These are phyloP conservation scores for Apiospora marii DNA, from an alignment of 2,329 filamentous ascomycete genomes.

Conservation along the genomic window DNA sequence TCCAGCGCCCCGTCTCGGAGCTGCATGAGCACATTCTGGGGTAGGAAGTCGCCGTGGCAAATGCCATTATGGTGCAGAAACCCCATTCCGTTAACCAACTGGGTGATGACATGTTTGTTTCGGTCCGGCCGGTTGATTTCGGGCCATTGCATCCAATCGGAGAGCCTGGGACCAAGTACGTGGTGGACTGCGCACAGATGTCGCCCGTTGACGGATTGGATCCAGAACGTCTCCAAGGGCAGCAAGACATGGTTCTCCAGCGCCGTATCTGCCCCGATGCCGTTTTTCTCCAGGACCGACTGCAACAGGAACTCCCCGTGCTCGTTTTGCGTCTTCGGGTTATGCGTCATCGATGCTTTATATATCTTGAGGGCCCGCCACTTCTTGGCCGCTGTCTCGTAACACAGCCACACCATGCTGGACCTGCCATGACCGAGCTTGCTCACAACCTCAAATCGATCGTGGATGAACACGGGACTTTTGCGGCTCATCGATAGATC, in stretches of 20 bases:
- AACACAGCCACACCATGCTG: not conserved
- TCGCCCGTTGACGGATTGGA: not conserved
- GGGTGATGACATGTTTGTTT: not conserved
- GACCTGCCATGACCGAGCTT: not conserved
- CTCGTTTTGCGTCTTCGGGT: not conserved
- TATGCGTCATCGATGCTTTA: not conserved
- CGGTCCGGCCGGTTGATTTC: not conserved
- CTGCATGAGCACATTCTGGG: not conserved
- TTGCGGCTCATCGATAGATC: not conserved
- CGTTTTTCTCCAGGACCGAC: not conserved
- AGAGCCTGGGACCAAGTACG: not conserved
- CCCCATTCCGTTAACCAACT: not conserved
- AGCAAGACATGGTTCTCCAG: not conserved
- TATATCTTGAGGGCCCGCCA: not conserved
- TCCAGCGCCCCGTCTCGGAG: not conserved
- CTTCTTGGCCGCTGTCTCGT: not conserved
- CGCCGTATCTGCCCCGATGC: not conserved
- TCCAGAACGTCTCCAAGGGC: not conserved
- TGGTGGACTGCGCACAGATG: not conserved
- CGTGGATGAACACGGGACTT: not conserved
- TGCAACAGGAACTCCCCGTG: not conserved
- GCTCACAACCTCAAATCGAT: not conserved
- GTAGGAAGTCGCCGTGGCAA: not conserved
- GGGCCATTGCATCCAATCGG: not conserved
- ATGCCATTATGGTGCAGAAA: not conserved